These are phyloP conservation scores for Zygotorulaspora mrakii DNA, from an alignment of 1,139 yeast genomes.

Conservation along the genomic window DNA sequence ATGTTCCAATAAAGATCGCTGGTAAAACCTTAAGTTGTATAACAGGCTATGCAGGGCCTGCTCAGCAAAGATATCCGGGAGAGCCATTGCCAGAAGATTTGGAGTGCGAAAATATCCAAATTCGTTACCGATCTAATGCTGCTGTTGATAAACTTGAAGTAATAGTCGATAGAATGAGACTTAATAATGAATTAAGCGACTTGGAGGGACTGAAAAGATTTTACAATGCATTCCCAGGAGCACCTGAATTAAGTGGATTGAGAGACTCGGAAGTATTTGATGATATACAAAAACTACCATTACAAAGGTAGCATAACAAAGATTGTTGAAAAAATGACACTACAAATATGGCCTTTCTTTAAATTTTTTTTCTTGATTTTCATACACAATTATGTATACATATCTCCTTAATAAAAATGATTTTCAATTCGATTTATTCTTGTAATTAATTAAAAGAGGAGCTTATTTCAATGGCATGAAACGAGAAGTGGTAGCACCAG, in stretches of 20 bases:
- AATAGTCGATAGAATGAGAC: slow-evolving; percentile 39
- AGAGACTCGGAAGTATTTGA: slow-evolving; percentile 59
- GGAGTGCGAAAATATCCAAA: slow-evolving; percentile 35
- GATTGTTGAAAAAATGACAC: slow-evolving; percentile 2
- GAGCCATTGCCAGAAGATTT: slow-evolving; percentile 35
- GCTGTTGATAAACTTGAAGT: slow-evolving; percentile 39
- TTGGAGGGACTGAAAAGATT: slow-evolving; percentile 52
- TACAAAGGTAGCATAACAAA: slow-evolving; percentile 7
- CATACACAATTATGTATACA: slow-evolving; percentile 4
- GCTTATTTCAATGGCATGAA: slow-evolving; percentile 63
- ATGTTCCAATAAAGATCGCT: slow-evolving; percentile 36
- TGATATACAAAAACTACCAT: slow-evolving; percentile 42
- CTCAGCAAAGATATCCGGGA: slow-evolving; percentile 32
- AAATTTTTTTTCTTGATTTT: too few relatives aligned
- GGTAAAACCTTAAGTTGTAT: slow-evolving; percentile 37
- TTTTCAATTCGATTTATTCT: too few relatives aligned
- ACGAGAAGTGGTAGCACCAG: slow-evolving; percentile 90
- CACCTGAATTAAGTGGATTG: slow-evolving; percentile 51
- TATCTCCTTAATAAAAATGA: slow-evolving; percentile 7
- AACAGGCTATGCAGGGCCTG: slow-evolving; percentile 39
- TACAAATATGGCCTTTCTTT: too few relatives aligned
- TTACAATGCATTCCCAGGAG: slow-evolving; percentile 58
- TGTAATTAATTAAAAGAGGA: too few relatives aligned
- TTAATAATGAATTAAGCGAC: slow-evolving; percentile 52
- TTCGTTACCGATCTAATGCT: slow-evolving; percentile 36